Base-by-base conservation (phyloP, 768 basidiomycete species). In the Amanita exitialis region DNA sequence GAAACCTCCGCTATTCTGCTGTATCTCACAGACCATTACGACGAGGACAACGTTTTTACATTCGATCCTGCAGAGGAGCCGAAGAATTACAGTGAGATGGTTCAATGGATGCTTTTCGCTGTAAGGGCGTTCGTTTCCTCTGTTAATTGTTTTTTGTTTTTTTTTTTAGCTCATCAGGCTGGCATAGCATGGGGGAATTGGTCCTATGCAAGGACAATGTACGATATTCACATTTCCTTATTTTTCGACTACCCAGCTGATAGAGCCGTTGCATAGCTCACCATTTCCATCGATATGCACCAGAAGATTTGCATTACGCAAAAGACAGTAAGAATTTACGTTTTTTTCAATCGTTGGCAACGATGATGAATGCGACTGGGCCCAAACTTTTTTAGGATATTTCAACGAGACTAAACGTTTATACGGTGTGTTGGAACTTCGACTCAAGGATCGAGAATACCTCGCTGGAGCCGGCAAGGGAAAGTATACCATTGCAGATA, bases 61-160 rank as follows among this genome's bases (percentile, higher is more conserved):
- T 90, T 85, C 65, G 74, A 83, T 56, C 66, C 71, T 3, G 65
- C 57, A 16, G 69, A 60, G 15, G 67, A 78, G 3, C 73, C 79
- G 4, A 72, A 86, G 41, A 72, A 81, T 30, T 80, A 83, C 58
- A 84, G 79, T 59, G 82, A 86, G 66, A 73, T 79, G 68, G 59
- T 89, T 20, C 89, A 90, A 60, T 94, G 90, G 92, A 80, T 92
- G 47, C 89, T 91, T 70, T 93, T 91, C 56, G 76, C 81, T 12
- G 83, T 83, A 13, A 12, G 43, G 47, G 13, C 34, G 15, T 23
- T 42, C 16, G 4, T 45, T 6, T 10, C 28, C 18, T 23, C 25
- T 13, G 21, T 6, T 38, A 18, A 28, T 34, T 34, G 12, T 9
- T 37, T 46, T n/a, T n/a, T n/a, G n/a, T n/a, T n/a, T n/a, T n/a